Evolutionary conservation across 2,329 filamentous ascomycete species (phyloP), one percentile per base, ranked within the genome.

Genomic region (Cercospora sp.): DNA sequence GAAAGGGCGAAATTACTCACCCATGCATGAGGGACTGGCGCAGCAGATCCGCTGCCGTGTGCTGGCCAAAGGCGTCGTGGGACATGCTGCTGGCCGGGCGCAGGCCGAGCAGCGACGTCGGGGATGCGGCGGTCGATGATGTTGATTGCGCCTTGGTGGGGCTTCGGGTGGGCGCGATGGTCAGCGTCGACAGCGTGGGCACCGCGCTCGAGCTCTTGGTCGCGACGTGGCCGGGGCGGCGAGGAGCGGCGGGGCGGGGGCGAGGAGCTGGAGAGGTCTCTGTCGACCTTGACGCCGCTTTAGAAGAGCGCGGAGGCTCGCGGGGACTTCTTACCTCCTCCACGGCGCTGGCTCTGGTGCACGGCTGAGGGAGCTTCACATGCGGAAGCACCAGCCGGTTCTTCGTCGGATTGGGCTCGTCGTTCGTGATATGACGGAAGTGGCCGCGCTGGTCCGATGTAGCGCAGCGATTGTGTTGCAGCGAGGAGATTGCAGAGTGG

Each of bases 21-120:
- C 83, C 85, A 76, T 85, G 85, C 77, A 84, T 79, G 79, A 86
- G 84, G 68, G 85, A 83, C 79, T 88, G 87, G 75, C 86, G 83
- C 75, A 87, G 79, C 78, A 87, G 79, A 74, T 88, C 86, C 62
- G 85, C 84, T 65, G 87, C 85, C 68, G 82, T 82, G 74, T 83
- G 80, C 74, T 79, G 73, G 63, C 66, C 68, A 45, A 69, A 67
- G 16, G 61, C 66, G 66, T 65, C 62, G 58, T 65, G 63, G 28
- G 70, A 60, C 61, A 66, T 83, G 85, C 26, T 73, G 64, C 51
- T 73, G 66, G 60, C 63, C 18, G 67, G 51, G 59, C 66, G 66
- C 66, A 65, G 66, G 63, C 66, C 63, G 45, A 68, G 62, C 32
- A 57, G 43, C 61, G 66, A 67, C 37, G 59, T 49, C 62, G 40